phyloP scores from a whole-genome alignment of 768 basidiomycete species.

The Hygrophorus pudorinus region DNA sequence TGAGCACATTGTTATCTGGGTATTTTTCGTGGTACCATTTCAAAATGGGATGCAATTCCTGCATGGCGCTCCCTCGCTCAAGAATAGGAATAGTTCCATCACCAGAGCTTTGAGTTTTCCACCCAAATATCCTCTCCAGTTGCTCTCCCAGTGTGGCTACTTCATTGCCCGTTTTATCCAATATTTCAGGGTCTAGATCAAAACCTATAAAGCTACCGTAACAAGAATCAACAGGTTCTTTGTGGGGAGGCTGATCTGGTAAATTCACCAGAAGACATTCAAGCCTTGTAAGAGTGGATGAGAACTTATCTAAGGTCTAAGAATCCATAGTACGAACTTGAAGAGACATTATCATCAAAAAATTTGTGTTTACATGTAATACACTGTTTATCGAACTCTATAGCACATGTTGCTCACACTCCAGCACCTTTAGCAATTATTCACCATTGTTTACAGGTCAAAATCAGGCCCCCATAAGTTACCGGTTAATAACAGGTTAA shows the following conservation, averaged over 20 bases:
- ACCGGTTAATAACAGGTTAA: no score
- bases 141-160: conserved; percentile 11
- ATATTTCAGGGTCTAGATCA: conserved; percentile 10
- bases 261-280: background rate
- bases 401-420: no score
- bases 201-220: conserved; percentile 6
- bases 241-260: background rate
- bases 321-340: no score
- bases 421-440: no score
- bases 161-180: conserved; percentile 13
- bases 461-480: no score
- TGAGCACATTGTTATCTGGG: conserved; percentile 11
- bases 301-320: background rate
- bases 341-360: no score
- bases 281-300: background rate
- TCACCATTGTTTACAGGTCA: no score
- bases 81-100: conserved; percentile 12
- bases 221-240: background rate
- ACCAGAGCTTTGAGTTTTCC: conserved; percentile 12
- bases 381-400: no score
- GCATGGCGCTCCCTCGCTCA: conserved; percentile 9
- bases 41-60: conserved; percentile 4
- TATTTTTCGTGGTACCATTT: background rate
- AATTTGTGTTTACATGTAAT: no score
- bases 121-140: conserved; percentile 14